A percentile compares a stretch with the other conserved stretches of the same genome.
These are phyloP conservation scores for Macrolepiota dolichaula DNA, from an alignment of 768 basidiomycete species.

Conservation along the genomic window DNA sequence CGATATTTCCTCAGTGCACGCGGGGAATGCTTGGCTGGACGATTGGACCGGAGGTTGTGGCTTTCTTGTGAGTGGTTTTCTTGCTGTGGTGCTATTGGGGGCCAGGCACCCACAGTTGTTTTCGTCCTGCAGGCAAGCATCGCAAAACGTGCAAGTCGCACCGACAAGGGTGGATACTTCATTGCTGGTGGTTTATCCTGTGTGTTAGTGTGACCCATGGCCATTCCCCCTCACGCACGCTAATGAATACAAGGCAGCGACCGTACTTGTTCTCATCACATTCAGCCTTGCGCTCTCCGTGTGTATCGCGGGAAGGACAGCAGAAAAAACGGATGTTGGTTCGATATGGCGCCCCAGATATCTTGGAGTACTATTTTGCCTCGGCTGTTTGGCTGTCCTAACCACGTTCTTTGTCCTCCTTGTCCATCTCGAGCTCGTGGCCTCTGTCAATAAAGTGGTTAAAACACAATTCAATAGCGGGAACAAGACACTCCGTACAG, in stretches of 20 bases:
- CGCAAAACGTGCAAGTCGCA: not conserved
- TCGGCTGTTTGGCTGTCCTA: not conserved
- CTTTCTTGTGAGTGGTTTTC: not conserved
- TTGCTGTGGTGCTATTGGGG: too few relatives aligned
- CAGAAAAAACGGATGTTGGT: not conserved
- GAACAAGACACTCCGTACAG: not conserved
- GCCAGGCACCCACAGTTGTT: too few relatives aligned
- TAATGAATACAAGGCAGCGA: not conserved
- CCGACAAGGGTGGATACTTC: not conserved
- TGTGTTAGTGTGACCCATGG: not conserved
- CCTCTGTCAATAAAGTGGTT: not conserved
- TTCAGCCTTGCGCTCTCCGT: not conserved
- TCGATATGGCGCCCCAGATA: not conserved
- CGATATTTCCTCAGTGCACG: not conserved
- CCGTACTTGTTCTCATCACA: not conserved
- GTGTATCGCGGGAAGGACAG: not conserved
- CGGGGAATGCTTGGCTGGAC: conserved; percentile 1
- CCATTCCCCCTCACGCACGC: not conserved
- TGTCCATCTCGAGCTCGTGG: conserved; percentile 3
- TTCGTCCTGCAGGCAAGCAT: not conserved
- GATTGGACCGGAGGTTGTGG: not conserved
- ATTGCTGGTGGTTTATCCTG: conserved; percentile 1
- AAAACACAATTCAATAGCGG: not conserved
- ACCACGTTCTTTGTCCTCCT: conserved; percentile 3
- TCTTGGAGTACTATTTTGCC: not conserved